Evolutionary conservation across 2,329 filamentous ascomycete genomes (phyloP).

Genomic region (Aureobasidium leucospermi): DNA sequence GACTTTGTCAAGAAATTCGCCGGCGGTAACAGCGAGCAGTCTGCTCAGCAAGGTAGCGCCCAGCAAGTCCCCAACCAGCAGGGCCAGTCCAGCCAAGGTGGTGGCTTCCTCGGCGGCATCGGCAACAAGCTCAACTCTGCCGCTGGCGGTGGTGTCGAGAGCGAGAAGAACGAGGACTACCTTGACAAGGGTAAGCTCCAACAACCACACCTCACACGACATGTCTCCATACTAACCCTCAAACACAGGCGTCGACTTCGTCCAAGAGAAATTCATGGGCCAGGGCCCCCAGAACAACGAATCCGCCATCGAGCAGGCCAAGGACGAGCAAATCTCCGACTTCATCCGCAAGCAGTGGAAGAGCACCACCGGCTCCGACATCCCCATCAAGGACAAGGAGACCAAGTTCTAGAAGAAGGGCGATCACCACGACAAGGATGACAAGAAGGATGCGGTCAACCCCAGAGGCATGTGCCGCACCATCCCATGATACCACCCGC

Average conservation of each 20-base stretch:
- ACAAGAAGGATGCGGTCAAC: not conserved
- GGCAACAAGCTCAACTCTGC: conserved; percentile 63
- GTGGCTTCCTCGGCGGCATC: conserved; percentile 51
- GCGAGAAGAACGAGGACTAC: conserved; percentile 76
- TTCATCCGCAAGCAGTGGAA: conserved; percentile 66
- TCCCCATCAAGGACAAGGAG: conserved; percentile 65
- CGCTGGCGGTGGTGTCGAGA: conserved; percentile 64
- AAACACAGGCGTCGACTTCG: conserved; percentile 61
- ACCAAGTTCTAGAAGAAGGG: conserved; percentile 20
- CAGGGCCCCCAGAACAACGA: conserved; percentile 62
- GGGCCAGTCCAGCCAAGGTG: conserved; percentile 20
- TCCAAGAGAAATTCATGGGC: conserved; percentile 68
- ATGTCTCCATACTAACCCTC: not conserved
- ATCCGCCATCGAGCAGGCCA: conserved; percentile 68
- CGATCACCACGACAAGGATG: not conserved
- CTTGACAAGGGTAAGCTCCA: conserved; percentile 64
- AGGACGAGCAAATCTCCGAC: conserved; percentile 71
- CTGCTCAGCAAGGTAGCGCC: conserved; percentile 19
- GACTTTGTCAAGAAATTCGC: conserved; percentile 42
- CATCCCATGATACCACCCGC: no score
- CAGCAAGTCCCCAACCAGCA: conserved; percentile 26
- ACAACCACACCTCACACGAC: not conserved
- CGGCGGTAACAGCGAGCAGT: conserved; percentile 25
- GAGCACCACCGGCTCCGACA: conserved; percentile 56
- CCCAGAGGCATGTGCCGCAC: not conserved